These are phyloP conservation scores for Pelargonium australe DNA, from an alignment of 441 rosid species.

Conservation along the genomic window DNA sequence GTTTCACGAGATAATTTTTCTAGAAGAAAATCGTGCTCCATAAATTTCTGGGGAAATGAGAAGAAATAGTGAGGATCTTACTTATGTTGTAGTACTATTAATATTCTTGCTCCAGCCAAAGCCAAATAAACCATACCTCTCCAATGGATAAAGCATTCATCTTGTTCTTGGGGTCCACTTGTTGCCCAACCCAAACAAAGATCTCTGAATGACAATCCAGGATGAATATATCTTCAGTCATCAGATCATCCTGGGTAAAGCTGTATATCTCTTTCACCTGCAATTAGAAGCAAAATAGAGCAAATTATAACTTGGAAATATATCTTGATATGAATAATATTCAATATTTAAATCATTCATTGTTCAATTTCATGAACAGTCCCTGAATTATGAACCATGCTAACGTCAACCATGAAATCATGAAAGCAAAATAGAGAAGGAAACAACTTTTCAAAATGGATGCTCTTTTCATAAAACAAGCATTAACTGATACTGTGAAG, in stretches of 20 bases:
- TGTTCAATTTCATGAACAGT: no score
- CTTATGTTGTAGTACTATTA: no score
- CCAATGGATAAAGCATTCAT: slow-evolving; percentile 60
- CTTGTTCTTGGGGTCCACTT: slow-evolving; percentile 66
- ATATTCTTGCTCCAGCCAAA: neutral
- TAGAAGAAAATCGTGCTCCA: slow-evolving; percentile 66
- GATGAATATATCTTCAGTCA: slow-evolving; percentile 92
- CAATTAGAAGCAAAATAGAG: slow-evolving; percentile 15
- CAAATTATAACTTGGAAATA: neutral
- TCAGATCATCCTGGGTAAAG: slow-evolving; percentile 86
- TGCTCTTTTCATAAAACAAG: neutral
- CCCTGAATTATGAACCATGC: neutral
- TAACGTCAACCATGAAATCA: neutral
- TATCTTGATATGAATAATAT: neutral
- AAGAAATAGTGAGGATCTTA: slow-evolving; percentile 13
- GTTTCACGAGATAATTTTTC: slow-evolving; percentile 64
- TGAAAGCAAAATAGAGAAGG: neutral
- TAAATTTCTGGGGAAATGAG: slow-evolving; percentile 53
- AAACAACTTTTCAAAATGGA: neutral
- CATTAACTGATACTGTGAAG: slow-evolving; percentile 4
- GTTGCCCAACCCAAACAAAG: slow-evolving; percentile 95
- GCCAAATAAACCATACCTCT: slow-evolving; percentile 45
- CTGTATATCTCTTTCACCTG: slow-evolving; percentile 80
- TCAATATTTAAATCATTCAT: no score
- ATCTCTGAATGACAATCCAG: slow-evolving; percentile 77